Evolutionary conservation across 768 basidiomycete genomes (phyloP).

Genomic region (Mycena alexandri): DNA sequence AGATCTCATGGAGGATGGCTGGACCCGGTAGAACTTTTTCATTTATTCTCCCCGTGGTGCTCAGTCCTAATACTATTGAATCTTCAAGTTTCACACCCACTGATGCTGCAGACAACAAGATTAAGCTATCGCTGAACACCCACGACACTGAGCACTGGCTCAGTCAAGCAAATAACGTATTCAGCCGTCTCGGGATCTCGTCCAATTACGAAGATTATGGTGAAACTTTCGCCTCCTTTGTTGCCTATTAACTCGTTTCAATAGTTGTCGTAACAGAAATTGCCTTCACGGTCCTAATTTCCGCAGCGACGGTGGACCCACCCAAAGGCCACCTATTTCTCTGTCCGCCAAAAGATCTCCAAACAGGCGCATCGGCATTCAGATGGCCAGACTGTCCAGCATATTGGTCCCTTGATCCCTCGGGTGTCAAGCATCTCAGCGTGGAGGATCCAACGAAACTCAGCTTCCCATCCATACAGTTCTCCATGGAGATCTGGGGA

Average conservation of each 20-base stretch:
- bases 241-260: not conserved
- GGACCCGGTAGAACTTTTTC: constrained; percentile 9
- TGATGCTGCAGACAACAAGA: too few species aligned
- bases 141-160: not conserved
- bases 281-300: not conserved
- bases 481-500: not conserved
- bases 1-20: constrained; percentile 4
- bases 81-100: not conserved
- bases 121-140: not conserved
- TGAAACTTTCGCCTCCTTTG: not conserved
- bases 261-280: not conserved
- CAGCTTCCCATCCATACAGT: not conserved
- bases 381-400: constrained; percentile 1
- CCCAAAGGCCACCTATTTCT: constrained; percentile 9
- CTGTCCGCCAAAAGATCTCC: not conserved
- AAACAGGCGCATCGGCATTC: not conserved
- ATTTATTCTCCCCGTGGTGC: too few species aligned
- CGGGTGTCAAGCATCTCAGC: not conserved
- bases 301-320: not conserved
- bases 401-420: constrained; percentile 16
- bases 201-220: not conserved
- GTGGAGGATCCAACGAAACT: not conserved
- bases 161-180: constrained; percentile 9
- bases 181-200: not conserved
- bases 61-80: not conserved